Conservation (phyloP, 1,139 yeast genomes). For the Zygotorulaspora mrakii region DNA sequence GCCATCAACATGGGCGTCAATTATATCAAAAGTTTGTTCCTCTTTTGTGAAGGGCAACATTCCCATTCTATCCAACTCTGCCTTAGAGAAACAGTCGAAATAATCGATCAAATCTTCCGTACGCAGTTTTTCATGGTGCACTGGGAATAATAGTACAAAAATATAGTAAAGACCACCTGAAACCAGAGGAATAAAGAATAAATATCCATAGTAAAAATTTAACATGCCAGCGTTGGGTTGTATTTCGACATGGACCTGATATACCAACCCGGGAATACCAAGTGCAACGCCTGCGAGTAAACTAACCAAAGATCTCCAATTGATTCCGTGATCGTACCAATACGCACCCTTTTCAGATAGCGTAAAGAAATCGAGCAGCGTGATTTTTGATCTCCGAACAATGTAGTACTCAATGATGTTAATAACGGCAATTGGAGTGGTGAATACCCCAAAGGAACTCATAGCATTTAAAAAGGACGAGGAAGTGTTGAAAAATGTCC, state of each 20-base stretch:
- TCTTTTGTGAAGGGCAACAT: conserved; percentile 14
- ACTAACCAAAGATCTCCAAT: conserved; percentile 37
- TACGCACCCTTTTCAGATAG: conserved; percentile 25
- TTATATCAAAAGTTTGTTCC: neutral
- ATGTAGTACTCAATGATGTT: conserved; percentile 34
- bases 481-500: conserved; percentile 38
- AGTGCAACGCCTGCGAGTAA: conserved; percentile 35
- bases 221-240: conserved; percentile 32
- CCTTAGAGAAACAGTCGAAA: conserved; percentile 26
- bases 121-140: conserved; percentile 17
- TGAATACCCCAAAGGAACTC: conserved; percentile 36
- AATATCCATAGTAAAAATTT: conserved; percentile 35
- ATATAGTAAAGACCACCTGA: conserved; percentile 14
- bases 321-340: conserved; percentile 39
- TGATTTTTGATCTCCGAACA: conserved; percentile 33
- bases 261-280: conserved; percentile 41
- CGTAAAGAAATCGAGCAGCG: conserved; percentile 26
- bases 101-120: conserved; percentile 24
- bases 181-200: conserved; percentile 20
- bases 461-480: conserved; percentile 36
- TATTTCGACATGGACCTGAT: conserved; percentile 35
- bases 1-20: neutral
- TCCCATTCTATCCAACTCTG: conserved; percentile 20
- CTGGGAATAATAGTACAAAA: conserved; percentile 14
- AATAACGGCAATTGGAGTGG: conserved; percentile 36